Percentiles rank a stretch among this genome's conserved stretches.
These are phyloP conservation scores for Sarcomyxa edulis DNA, from an alignment of 768 basidiomycete species.

Conservation along the genomic window DNA sequence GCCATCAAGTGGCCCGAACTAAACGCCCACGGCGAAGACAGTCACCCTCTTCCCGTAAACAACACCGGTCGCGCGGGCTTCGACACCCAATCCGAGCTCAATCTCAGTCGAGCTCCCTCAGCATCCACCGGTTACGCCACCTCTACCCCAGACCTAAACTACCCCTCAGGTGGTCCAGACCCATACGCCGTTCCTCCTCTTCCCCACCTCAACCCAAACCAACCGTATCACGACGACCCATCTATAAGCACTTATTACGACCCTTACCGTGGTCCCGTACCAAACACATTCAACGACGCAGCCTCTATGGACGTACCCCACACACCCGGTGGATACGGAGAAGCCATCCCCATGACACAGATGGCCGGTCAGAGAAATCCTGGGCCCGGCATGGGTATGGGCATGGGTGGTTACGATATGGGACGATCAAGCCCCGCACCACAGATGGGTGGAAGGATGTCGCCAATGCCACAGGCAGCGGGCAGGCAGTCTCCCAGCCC, in stretches of 20 bases:
- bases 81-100: conserved; percentile 58
- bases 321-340: conserved; percentile 31
- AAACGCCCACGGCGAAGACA: conserved; percentile 57
- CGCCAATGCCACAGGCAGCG: conserved; percentile 34
- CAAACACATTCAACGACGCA: conserved; percentile 51
- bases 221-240: conserved; percentile 75
- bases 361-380: conserved; percentile 36
- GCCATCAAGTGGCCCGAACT: conserved; percentile 92
- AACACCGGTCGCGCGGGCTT: conserved; percentile 71
- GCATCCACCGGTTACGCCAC: conserved; percentile 22
- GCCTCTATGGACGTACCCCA: conserved; percentile 5
- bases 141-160: conserved; percentile 46
- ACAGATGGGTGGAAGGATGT: conserved; percentile 11
- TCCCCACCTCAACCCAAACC: conserved; percentile 74
- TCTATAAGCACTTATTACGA: conserved; percentile 56
- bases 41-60: conserved; percentile 63
- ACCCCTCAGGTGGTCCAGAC: conserved; percentile 43
- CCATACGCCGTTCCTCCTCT: conserved; percentile 83
- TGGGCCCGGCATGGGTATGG: conserved; percentile 31
- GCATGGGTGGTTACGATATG: conserved; percentile 20
- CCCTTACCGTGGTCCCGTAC: conserved; percentile 76
- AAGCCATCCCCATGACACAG: conserved; percentile 76
- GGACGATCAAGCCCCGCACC: conserved; percentile 11
- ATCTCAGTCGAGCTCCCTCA: conserved; percentile 45
- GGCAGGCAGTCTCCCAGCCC: conserved; percentile 35